A percentile compares a stretch with the other conserved stretches of the same genome.
Conservation (phyloP, 2,329 filamentous ascomycete species). For the Fusarium multiceps region DNA sequence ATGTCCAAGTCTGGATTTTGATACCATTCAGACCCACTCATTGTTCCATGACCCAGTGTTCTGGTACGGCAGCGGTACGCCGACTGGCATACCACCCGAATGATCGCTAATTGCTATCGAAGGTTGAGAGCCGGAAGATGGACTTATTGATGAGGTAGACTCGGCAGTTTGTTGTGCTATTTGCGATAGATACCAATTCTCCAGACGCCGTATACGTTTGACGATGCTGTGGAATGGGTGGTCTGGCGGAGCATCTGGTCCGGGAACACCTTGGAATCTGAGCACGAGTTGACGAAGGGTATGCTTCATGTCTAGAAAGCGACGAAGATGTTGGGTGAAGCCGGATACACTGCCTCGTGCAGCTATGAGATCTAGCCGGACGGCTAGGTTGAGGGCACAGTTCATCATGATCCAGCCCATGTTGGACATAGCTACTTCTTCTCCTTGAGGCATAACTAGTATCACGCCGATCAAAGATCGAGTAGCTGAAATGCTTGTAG, state of each 20-base stretch:
- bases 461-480: constrained; percentile 42
- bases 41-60: not conserved
- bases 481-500: constrained; percentile 45
- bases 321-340: constrained; percentile 40
- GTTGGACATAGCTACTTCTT: constrained; percentile 46
- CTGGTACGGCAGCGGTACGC: not conserved
- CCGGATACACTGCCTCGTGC: constrained; percentile 27
- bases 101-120: not conserved
- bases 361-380: constrained; percentile 46
- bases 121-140: not conserved
- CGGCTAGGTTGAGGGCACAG: constrained; percentile 46
- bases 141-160: not conserved
- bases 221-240: constrained; percentile 42
- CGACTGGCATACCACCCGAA: not conserved
- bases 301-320: constrained; percentile 45
- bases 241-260: constrained; percentile 1
- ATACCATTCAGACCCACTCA: constrained; percentile 5
- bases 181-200: constrained; percentile 35
- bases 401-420: constrained; percentile 49
- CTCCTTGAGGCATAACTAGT: constrained; percentile 40
- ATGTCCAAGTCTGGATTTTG: constrained; percentile 21
- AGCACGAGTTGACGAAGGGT: constrained; percentile 45
- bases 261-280: constrained; percentile 38
- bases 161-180: not conserved
- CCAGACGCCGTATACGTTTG: constrained; percentile 24